Evolutionary conservation across 108 stramenopile genomes (phyloP).

Genomic region (Nitzschia putrida): DNA sequence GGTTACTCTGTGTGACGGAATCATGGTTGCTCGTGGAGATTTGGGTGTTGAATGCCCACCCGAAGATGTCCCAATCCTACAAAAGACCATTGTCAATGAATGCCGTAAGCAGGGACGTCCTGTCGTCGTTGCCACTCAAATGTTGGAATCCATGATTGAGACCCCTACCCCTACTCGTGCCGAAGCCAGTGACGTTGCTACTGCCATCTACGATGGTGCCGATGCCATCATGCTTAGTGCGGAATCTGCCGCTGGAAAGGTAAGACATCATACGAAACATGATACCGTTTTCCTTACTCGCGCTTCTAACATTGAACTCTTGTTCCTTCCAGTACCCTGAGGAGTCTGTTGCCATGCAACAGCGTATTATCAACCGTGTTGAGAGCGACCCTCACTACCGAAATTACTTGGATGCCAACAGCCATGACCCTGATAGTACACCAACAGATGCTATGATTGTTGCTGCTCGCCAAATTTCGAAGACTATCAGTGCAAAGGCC

Average conservation of each 20-base stretch:
- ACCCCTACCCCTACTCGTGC: constrained; percentile 93
- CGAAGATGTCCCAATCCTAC: constrained; percentile 94
- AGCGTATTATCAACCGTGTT: constrained; percentile 90
- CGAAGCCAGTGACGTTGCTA: constrained; percentile 93
- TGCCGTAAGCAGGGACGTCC: constrained; percentile 84
- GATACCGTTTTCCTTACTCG: not conserved
- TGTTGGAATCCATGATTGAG: constrained; percentile 91
- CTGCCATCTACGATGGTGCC: constrained; percentile 95
- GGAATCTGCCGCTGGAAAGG: constrained; percentile 87
- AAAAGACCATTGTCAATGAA: constrained; percentile 93
- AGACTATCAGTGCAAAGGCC: constrained; percentile 80
- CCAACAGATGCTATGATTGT: constrained; percentile 92
- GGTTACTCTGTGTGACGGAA: constrained; percentile 87
- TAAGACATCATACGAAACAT: constrained; percentile 16
- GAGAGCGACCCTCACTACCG: constrained; percentile 86
- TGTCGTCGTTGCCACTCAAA: constrained; percentile 58
- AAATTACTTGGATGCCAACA: constrained; percentile 49
- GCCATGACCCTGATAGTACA: constrained; percentile 56
- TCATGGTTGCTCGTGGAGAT: constrained; percentile 98
- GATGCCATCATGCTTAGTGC: constrained; percentile 96
- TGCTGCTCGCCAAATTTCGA: constrained; percentile 73
- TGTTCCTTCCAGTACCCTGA: constrained; percentile 72
- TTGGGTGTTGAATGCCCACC: constrained; percentile 94
- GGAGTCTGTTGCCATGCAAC: constrained; percentile 93
- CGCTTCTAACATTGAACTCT: not conserved